phyloP scores from a whole-genome alignment of 371 early-diverging fungal genomes.

The Mucor mucedo region DNA sequence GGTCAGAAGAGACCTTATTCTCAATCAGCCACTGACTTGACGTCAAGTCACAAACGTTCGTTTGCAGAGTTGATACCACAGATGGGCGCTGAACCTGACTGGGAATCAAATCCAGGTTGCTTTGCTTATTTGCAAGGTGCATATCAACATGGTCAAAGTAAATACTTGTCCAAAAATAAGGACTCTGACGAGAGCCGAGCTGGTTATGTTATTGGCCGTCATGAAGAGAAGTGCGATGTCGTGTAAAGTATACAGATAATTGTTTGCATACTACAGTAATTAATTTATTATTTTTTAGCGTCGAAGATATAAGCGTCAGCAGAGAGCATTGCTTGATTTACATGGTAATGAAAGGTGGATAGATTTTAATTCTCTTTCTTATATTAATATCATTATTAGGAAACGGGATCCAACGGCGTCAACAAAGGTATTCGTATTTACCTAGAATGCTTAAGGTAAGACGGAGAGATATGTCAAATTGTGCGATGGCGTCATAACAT shows the following conservation, averaged over 20 bases:
- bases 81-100: constrained; percentile 22
- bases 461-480: constrained; percentile 28
- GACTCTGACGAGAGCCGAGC: constrained; percentile 40
- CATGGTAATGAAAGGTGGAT: constrained; percentile 38
- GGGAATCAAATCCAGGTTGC: constrained; percentile 36
- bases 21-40: too few relatives aligned
- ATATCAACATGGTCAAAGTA: constrained; percentile 39
- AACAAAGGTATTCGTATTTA: constrained; percentile 45
- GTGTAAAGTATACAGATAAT: constrained; percentile 29
- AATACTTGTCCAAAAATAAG: constrained; percentile 27
- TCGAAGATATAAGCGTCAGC: constrained; percentile 60
- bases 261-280: background rate
- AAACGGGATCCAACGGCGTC: constrained; percentile 37
- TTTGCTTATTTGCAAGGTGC: constrained; percentile 63
- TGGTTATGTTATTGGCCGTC: constrained; percentile 75
- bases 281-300: constrained; percentile 22
- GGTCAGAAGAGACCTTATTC: too few relatives aligned
- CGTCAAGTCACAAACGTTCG: too few relatives aligned
- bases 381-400: constrained; percentile 22
- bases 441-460: constrained; percentile 61
- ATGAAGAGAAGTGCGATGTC: constrained; percentile 63
- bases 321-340: constrained; percentile 80
- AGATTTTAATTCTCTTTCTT: background rate
- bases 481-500: too few relatives aligned
- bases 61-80: too few relatives aligned